These are phyloP conservation scores for Plasmodium cynomolgi DNA, from an alignment of 169 alveolate genomes.

Conservation along the genomic window DNA sequence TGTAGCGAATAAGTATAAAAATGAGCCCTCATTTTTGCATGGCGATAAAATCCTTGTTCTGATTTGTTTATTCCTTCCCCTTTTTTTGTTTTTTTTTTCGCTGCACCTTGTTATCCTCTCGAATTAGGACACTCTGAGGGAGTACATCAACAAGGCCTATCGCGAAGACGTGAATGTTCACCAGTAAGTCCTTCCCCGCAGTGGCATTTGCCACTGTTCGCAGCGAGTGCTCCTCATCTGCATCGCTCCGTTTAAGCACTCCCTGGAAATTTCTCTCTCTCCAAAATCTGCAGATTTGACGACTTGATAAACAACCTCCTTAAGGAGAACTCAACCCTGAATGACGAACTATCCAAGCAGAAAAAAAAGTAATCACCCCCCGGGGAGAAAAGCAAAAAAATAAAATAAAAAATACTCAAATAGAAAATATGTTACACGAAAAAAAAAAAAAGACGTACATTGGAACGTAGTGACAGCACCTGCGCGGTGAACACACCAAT, in stretches of 20 bases:
- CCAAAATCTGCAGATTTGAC: constrained; percentile 21
- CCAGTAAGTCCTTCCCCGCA: constrained; percentile 19
- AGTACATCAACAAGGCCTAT: constrained; percentile 11
- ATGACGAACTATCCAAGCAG: constrained; percentile 45
- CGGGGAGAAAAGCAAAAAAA: not conserved
- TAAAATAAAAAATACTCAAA: not conserved
- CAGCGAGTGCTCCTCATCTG: not conserved
- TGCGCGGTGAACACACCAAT: not conserved
- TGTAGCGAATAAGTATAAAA: not conserved
- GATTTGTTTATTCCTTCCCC: not conserved
- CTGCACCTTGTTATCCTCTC: not conserved
- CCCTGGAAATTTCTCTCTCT: not conserved
- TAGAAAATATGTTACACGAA: too few relatives aligned
- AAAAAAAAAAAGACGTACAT: not conserved
- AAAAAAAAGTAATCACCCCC: constrained; percentile 38
- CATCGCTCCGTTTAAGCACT: not conserved
- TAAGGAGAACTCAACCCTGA: constrained; percentile 38
- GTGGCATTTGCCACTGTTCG: not conserved
- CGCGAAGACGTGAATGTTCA: constrained; percentile 32
- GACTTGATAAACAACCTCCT: constrained; percentile 54
- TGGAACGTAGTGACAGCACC: not conserved
- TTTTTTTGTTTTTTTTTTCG: not conserved
- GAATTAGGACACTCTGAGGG: constrained; percentile 19
- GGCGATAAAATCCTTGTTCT: not conserved
- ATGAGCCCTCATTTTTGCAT: not conserved